Percentiles rank a stretch among this genome's conserved stretches.
These are phyloP conservation scores for Gamarada debralockiae DNA, from an alignment of 495 filamentous ascomycete species.

Conservation along the genomic window DNA sequence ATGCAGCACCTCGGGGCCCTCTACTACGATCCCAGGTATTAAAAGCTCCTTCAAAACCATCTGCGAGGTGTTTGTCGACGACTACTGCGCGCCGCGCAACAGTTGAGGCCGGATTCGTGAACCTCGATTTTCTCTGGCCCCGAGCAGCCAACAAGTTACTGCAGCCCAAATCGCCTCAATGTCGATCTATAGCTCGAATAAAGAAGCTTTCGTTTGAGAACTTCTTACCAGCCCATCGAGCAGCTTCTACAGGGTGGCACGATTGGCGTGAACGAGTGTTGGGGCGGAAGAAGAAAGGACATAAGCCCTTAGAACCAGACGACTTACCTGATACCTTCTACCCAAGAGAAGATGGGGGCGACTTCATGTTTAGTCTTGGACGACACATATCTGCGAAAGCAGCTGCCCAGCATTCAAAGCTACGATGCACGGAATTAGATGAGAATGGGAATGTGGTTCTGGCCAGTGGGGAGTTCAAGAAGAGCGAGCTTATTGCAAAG, in stretches of 20 bases:
- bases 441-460: slow-evolving; percentile 91
- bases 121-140: slow-evolving; percentile 41
- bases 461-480: slow-evolving; percentile 94
- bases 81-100: slow-evolving; percentile 17
- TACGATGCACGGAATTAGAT: slow-evolving; percentile 94
- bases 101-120: slow-evolving; percentile 38
- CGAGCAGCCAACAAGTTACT: slow-evolving; percentile 17
- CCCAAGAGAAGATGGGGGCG: slow-evolving; percentile 43
- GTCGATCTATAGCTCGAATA: slow-evolving; percentile 5
- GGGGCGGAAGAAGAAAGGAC: slow-evolving; percentile 32
- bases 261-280: slow-evolving; percentile 55
- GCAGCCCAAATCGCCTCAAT: slow-evolving; percentile 4
- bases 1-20: slow-evolving; percentile 17
- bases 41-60: background rate
- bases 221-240: slow-evolving; percentile 25
- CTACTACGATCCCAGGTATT: background rate
- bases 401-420: slow-evolving; percentile 73
- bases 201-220: slow-evolving; percentile 10
- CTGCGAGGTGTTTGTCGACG: slow-evolving; percentile 18
- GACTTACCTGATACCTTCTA: slow-evolving; percentile 45
- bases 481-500: slow-evolving; percentile 93
- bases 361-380: slow-evolving; percentile 52
- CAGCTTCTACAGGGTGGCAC: slow-evolving; percentile 39
- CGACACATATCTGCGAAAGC: slow-evolving; percentile 65
- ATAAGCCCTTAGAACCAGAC: slow-evolving; percentile 38